Evolutionary conservation across 352 stramenopile genomes (phyloP).

Genomic region (Phytophthora crassamura): DNA sequence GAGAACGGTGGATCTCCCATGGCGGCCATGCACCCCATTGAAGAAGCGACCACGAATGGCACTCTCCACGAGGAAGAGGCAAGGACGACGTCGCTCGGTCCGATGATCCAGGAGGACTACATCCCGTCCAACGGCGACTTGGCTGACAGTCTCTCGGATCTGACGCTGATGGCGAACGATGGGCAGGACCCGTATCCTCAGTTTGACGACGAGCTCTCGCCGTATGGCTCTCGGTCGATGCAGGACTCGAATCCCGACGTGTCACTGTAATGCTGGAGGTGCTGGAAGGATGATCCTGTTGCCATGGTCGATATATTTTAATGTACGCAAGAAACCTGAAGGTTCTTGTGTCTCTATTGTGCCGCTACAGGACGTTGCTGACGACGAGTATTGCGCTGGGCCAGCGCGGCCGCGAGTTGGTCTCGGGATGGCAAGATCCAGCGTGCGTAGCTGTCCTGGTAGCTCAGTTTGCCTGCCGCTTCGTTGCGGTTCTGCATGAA

Average conservation of each 20-base stretch:
- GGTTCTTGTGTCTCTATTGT: constrained; percentile 23
- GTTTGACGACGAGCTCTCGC: constrained; percentile 24
- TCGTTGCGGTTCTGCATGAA: constrained; percentile 50
- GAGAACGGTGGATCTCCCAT: constrained; percentile 46
- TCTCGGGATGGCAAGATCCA: constrained; percentile 77
- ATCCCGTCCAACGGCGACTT: constrained; percentile 68
- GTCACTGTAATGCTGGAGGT: constrained; percentile 29
- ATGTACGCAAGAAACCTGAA: constrained; percentile 35
- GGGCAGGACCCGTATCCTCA: constrained; percentile 31
- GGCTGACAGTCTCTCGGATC: constrained; percentile 54
- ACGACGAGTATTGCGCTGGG: constrained; percentile 25
- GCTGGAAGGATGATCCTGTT: constrained; percentile 2
- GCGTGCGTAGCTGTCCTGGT: constrained; percentile 62
- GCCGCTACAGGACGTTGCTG: constrained; percentile 10
- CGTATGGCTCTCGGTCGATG: constrained; percentile 37
- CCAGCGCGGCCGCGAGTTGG: constrained; percentile 55
- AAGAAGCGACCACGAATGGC: constrained; percentile 24
- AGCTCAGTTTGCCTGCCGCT: constrained; percentile 45
- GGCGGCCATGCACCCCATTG: constrained; percentile 48
- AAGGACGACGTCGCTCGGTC: constrained; percentile 24
- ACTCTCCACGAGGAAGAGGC: constrained; percentile 24
- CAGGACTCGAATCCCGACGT: constrained; percentile 44
- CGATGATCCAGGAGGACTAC: constrained; percentile 79
- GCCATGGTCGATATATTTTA: constrained; percentile 39
- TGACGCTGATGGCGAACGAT: constrained; percentile 56